Evolutionary conservation across 345 rosid genomes (phyloP).

Genomic region (Populus simonii): DNA sequence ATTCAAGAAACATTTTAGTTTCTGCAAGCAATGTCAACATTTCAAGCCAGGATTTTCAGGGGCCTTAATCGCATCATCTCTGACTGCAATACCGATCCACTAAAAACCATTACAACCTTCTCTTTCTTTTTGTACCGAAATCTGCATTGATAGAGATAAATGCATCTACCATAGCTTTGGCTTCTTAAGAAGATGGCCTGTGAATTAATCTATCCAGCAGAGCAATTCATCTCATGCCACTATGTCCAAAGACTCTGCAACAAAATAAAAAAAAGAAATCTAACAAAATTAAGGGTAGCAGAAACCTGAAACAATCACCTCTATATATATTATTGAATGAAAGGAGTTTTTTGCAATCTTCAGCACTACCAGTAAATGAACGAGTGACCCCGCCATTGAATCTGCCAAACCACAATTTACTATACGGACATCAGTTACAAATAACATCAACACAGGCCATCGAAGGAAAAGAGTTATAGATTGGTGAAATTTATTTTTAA

Average conservation of each 20-base stretch:
- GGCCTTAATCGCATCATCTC: not conserved
- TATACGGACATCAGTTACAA: not conserved
- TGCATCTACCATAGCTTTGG: not conserved
- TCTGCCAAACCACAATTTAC: conserved; percentile 35
- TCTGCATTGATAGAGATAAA: not conserved
- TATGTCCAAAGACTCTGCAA: not conserved
- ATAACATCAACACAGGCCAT: not conserved
- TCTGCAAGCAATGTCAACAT: not conserved
- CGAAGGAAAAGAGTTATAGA: not conserved
- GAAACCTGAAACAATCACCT: conserved; percentile 34
- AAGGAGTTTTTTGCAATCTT: conserved; percentile 74
- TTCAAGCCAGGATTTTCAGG: not conserved
- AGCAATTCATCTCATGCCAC: not conserved
- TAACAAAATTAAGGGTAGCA: not conserved
- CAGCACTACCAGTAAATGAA: conserved; percentile 84
- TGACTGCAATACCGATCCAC: not conserved
- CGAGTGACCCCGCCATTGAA: conserved; percentile 80
- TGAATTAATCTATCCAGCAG: not conserved
- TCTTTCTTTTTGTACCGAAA: not conserved
- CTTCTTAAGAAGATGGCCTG: not conserved
- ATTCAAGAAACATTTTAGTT: not conserved
- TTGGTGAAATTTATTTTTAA: not conserved
- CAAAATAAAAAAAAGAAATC: not conserved
- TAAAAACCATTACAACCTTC: not conserved
- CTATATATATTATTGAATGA: conserved; percentile 64